These are phyloP conservation scores for Fusarium irregulare DNA, from an alignment of 2,329 filamentous ascomycete species.

Conservation along the genomic window DNA sequence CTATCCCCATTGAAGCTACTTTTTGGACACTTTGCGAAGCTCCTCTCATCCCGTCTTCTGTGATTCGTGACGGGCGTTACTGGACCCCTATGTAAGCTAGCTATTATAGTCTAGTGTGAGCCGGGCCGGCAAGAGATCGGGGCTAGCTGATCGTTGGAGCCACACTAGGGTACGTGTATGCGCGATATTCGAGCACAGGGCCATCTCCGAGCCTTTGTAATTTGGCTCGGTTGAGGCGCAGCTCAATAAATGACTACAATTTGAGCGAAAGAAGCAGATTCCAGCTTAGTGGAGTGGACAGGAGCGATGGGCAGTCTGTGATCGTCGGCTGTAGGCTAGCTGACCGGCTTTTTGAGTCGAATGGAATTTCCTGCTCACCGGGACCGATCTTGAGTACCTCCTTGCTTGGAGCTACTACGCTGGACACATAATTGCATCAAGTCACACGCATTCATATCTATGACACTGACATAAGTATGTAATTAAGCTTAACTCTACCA, in stretches of 20 bases:
- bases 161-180: background rate
- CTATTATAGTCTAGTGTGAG: background rate
- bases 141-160: background rate
- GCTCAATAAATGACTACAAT: background rate
- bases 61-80: background rate
- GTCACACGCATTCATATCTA: background rate
- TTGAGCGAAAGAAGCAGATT: background rate
- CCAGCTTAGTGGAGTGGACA: background rate
- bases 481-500: background rate
- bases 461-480: fast-evolving
- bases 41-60: background rate
- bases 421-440: background rate
- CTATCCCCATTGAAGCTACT: background rate
- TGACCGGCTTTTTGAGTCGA: background rate
- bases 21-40: background rate
- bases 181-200: background rate
- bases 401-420: background rate
- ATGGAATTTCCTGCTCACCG: background rate
- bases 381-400: no score
- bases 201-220: background rate
- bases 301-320: background rate
- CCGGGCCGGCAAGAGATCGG: background rate
- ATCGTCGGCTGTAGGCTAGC: background rate
- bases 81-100: background rate
- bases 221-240: background rate